Base-by-base conservation (phyloP, 768 basidiomycete species). In the Calvatia gigantea region DNA sequence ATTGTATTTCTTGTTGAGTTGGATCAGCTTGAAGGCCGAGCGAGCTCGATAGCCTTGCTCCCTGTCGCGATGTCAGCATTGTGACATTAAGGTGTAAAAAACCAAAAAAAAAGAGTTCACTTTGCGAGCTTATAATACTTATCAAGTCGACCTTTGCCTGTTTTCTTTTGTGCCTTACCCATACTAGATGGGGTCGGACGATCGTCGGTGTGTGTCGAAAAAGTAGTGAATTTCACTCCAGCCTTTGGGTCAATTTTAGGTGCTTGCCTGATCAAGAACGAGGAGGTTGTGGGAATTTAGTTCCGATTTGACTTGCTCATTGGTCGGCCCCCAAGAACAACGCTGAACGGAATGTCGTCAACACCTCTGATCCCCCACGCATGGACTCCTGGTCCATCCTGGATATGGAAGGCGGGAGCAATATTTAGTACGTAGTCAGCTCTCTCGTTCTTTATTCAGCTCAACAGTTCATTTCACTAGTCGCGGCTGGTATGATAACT, bases 21-120 rank as follows among this genome's bases (percentile, higher is more conserved):
- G 97, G 56, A 99, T 94, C 57, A 99, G 83, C 73, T 99, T 99
- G 86, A 96, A 96, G 2, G 97, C 97, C 14, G 97, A 99, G 79
- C 97, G 97, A 63, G 97, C 97, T 60, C 97, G 91, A 70, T 95
- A 99, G 58, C 97, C 97, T 77, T 99, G 97, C 76, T 98, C 96
- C 73, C 95, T 98, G n/a, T 38, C 49, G 58, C 31, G 55, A 58
- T 62, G 25, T 60, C 19, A 21, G 57, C 35, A 27, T 27, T 29
- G 11, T 59, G 35, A 47, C 33, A 52, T 57, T 57, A 19, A 35
- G 15, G 17, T 38, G 29, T 59, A 8, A 54, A 44, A 38, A 17
- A 31, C 6, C 9, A 35, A 19, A 31, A 6, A 12, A 6, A n/a
- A 21, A 56, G 68, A n/a, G n/a, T n/a, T 44, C 64, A 92, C 91